These are phyloP conservation scores for Sclerotinia sclerotiorum DNA, from an alignment of 2,329 filamentous ascomycete genomes.

Conservation along the genomic window DNA sequence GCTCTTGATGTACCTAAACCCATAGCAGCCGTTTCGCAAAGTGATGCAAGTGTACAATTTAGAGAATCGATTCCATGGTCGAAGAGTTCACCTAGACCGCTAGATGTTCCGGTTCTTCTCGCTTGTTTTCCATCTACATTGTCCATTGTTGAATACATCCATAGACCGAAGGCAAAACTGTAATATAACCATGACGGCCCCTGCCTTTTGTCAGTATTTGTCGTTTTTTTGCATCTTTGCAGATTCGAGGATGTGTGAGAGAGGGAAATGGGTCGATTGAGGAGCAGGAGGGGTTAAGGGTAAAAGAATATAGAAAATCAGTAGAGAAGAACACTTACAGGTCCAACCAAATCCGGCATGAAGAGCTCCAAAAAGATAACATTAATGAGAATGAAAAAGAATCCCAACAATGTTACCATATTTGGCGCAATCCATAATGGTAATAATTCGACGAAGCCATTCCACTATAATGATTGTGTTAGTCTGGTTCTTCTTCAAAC, in stretches of 20 bases:
- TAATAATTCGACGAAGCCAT: conserved; percentile 86
- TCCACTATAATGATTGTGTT: conserved; percentile 68
- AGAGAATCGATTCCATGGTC: conserved; percentile 98
- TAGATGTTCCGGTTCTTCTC: conserved; percentile 89
- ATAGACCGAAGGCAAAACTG: conserved; percentile 91
- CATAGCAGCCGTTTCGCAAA: conserved; percentile 92
- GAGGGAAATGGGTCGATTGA: not conserved
- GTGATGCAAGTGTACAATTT: conserved; percentile 90
- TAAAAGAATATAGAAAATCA: not conserved
- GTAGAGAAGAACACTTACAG: conserved; percentile 55
- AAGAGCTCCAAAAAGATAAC: conserved; percentile 70
- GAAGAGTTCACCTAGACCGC: conserved; percentile 91
- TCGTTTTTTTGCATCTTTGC: not conserved
- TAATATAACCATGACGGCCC: conserved; percentile 91
- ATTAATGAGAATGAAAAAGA: conserved; percentile 89
- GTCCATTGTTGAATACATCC: conserved; percentile 99
- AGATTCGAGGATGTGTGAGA: not conserved
- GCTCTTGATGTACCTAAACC: conserved; percentile 80
- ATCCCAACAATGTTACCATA: conserved; percentile 93
- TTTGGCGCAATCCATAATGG: conserved; percentile 97
- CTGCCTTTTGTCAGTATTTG: conserved; percentile 46
- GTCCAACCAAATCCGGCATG: conserved; percentile 88
- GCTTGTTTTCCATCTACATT: conserved; percentile 99
- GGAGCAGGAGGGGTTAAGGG: not conserved
- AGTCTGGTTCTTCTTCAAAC: conserved; percentile 5